phyloP scores from a whole-genome alignment of 2,329 filamentous ascomycete species.

The Cyphellophora attinorum region DNA sequence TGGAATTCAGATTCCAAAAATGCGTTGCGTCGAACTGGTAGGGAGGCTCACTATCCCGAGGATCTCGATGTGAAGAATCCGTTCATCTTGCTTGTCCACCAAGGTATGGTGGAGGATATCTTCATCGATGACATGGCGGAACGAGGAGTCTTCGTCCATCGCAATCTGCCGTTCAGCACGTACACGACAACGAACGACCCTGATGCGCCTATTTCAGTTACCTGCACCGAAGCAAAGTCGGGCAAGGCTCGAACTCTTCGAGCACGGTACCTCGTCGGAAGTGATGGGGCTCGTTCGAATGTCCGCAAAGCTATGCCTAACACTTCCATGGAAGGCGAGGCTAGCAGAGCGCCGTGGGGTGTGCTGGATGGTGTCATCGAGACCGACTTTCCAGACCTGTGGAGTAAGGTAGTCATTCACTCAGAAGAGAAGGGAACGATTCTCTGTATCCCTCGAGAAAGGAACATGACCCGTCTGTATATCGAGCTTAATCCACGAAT shows the following conservation, averaged over 20 bases:
- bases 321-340: conserved; percentile 38
- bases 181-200: conserved; percentile 38
- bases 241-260: conserved; percentile 36
- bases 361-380: conserved; percentile 59
- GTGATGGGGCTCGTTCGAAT: conserved; percentile 62
- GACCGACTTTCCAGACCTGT: conserved; percentile 65
- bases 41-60: conserved; percentile 59
- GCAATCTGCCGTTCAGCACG: conserved; percentile 53
- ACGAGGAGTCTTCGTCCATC: conserved; percentile 52
- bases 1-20: conserved; percentile 43
- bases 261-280: conserved; percentile 59
- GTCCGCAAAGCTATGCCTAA: conserved; percentile 55
- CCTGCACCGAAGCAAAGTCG: conserved; percentile 28
- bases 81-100: conserved; percentile 51
- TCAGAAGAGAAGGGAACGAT: conserved; percentile 59
- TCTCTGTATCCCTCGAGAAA: conserved; percentile 63
- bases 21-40: conserved; percentile 50
- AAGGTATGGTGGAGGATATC: conserved; percentile 65
- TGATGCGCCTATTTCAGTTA: conserved; percentile 30
- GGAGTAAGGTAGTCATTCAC: conserved; percentile 63
- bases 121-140: conserved; percentile 61
- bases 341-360: conserved; percentile 55
- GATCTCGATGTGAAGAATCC: conserved; percentile 40
- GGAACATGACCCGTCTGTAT: conserved; percentile 59
- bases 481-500: conserved; percentile 31